Conservation (phyloP, 148 eudicot genomes). For the Mesembryanthemum crystallinum region DNA sequence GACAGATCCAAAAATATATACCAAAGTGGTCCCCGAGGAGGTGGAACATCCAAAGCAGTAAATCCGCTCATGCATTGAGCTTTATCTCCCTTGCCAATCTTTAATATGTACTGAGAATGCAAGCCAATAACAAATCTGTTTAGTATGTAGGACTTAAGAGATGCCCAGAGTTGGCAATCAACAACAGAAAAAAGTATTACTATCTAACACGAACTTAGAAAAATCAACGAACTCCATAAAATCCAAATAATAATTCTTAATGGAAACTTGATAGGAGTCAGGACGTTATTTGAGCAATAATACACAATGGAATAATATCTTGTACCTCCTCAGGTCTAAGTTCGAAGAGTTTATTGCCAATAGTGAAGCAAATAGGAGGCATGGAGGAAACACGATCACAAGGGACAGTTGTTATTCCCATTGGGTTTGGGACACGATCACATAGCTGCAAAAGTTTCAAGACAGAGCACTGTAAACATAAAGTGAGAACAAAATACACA, state of each 20-base stretch:
- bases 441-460: slow-evolving; percentile 53
- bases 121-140: background rate
- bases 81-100: slow-evolving; percentile 69
- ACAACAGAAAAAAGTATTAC: too few species aligned
- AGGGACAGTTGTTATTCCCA: slow-evolving; percentile 74
- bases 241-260: too few species aligned
- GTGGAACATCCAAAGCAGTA: slow-evolving; percentile 72
- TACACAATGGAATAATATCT: background rate
- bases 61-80: slow-evolving; percentile 95
- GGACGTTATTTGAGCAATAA: background rate
- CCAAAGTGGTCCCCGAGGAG: slow-evolving; percentile 97
- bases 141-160: background rate
- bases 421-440: slow-evolving; percentile 66
- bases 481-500: background rate
- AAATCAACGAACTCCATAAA: too few species aligned
- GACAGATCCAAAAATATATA: slow-evolving; percentile 21
- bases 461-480: slow-evolving; percentile 8
- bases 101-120: slow-evolving; percentile 64
- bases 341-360: slow-evolving; percentile 63
- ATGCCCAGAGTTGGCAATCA: background rate
- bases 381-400: slow-evolving; percentile 59
- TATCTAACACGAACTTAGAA: too few species aligned
- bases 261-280: background rate
- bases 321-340: slow-evolving; percentile 75
- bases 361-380: slow-evolving; percentile 80